These are phyloP conservation scores for Ceratocystis smalleyi DNA, from an alignment of 2,329 filamentous ascomycete genomes.

Conservation along the genomic window DNA sequence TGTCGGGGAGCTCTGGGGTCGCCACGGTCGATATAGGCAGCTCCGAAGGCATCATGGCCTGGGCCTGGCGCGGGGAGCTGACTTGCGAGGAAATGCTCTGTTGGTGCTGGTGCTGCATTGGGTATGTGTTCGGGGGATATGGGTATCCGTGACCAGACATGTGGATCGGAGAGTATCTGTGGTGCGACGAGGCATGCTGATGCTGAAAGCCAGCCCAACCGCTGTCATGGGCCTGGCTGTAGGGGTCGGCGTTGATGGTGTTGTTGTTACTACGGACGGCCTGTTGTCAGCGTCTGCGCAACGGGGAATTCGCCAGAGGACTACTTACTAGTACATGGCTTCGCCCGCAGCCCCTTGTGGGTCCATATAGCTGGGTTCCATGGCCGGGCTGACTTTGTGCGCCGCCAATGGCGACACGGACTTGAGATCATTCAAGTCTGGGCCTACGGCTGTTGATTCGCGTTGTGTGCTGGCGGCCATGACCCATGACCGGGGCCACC, in stretches of 20 bases:
- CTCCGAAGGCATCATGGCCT: not conserved
- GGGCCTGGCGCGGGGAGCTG: not conserved
- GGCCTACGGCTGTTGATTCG: not conserved
- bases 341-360: not conserved
- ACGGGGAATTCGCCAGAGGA: not conserved
- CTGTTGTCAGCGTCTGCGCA: too few relatives aligned
- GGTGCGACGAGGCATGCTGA: not conserved
- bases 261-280: too few relatives aligned
- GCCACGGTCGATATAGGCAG: not conserved
- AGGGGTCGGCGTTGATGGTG: not conserved
- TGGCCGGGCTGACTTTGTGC: not conserved
- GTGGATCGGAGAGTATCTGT: not conserved
- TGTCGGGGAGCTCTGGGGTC: not conserved
- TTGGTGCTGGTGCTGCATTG: not conserved
- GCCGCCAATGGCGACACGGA: not conserved
- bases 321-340: not conserved
- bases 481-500: slow-evolving; percentile 4
- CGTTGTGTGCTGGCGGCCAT: not conserved
- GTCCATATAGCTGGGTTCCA: not conserved
- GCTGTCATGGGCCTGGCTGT: not conserved
- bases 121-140: not conserved
- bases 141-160: not conserved
- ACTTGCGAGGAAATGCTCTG: not conserved
- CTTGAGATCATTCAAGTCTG: not conserved
- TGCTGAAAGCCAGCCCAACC: not conserved